Percentiles rank a stretch among this genome's conserved stretches.
These are phyloP conservation scores for Chlamydomonas asymmetrica DNA, from an alignment of 139 green algal genomes.

Conservation along the genomic window DNA sequence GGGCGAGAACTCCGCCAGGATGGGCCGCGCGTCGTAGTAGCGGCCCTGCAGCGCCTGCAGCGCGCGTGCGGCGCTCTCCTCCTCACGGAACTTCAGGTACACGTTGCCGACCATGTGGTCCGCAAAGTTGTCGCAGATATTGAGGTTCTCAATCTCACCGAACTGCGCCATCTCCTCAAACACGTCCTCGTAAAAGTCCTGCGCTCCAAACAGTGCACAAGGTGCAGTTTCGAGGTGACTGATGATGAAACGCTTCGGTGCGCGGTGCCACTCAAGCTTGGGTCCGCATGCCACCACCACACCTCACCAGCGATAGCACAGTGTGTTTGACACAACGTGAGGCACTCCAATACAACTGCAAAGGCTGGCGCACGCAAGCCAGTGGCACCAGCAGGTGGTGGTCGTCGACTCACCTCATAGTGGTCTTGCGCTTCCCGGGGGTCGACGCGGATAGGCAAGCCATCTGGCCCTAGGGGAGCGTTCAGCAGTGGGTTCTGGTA, in stretches of 20 bases:
- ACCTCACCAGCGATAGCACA: too few species aligned
- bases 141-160: constrained; percentile 94
- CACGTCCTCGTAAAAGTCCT: constrained; percentile 99
- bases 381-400: background rate
- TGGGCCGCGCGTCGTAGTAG: constrained; percentile 89
- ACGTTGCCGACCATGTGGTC: constrained; percentile 98
- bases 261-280: too few species aligned
- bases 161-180: constrained; percentile 94
- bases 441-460: constrained; percentile 82
- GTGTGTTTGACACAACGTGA: too few species aligned
- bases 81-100: constrained; percentile 94
- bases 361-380: background rate
- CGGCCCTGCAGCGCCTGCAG: constrained; percentile 67
- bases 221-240: too few species aligned
- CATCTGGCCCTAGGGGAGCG: constrained; percentile 81
- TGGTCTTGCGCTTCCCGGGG: constrained; percentile 63
- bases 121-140: constrained; percentile 97
- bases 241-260: too few species aligned
- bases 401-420: constrained; percentile 18
- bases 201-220: background rate
- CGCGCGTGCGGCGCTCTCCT: constrained; percentile 77
- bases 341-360: too few species aligned
- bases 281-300: too few species aligned
- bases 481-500: constrained; percentile 94
- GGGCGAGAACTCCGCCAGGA: constrained; percentile 93